phyloP scores from a whole-genome alignment of 1,284 basidiomycete species.

The Tausonia pullulans region DNA sequence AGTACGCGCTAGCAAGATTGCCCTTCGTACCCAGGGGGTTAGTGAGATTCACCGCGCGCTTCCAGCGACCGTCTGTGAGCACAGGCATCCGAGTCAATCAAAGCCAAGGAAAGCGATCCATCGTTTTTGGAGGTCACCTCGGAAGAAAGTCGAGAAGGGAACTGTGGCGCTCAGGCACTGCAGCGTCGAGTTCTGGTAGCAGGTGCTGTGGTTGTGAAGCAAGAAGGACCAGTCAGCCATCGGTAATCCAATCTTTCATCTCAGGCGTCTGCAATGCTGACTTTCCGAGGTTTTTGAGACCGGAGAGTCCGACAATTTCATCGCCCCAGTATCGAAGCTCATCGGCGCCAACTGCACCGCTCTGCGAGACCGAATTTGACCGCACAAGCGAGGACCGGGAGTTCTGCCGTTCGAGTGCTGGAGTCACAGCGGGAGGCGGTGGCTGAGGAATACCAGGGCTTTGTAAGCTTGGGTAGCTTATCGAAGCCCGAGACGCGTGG shows the following conservation, averaged over 20 bases:
- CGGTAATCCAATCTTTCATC: neutral
- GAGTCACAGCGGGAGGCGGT: slow-evolving; percentile 60
- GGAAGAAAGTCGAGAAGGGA: slow-evolving; percentile 83
- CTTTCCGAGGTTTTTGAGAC: slow-evolving; percentile 92
- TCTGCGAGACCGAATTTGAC: neutral
- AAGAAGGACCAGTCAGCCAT: neutral
- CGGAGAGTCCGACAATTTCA: slow-evolving; percentile 64
- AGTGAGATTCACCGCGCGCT: slow-evolving; percentile 69
- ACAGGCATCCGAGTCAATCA: neutral
- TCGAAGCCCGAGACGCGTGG: slow-evolving; percentile 40
- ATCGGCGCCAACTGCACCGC: slow-evolving; percentile 23
- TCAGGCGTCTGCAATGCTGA: slow-evolving; percentile 20
- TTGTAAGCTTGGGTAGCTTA: slow-evolving; percentile 66
- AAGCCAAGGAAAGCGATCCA: neutral
- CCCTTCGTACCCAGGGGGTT: slow-evolving; percentile 88
- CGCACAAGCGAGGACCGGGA: slow-evolving; percentile 37
- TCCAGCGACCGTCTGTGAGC: slow-evolving; percentile 67
- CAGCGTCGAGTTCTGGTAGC: slow-evolving; percentile 97
- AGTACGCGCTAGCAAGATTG: slow-evolving; percentile 68
- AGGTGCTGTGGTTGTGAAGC: slow-evolving; percentile 45
- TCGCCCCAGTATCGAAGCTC: slow-evolving; percentile 65
- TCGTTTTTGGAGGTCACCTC: slow-evolving; percentile 41
- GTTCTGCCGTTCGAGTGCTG: slow-evolving; percentile 56
- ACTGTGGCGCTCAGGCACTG: slow-evolving; percentile 89
- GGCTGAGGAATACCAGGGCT: slow-evolving; percentile 52